Evolutionary conservation across 306 rosid species (phyloP), one percentile per base, ranked within the genome.

Genomic region (Pyrus communis): DNA sequence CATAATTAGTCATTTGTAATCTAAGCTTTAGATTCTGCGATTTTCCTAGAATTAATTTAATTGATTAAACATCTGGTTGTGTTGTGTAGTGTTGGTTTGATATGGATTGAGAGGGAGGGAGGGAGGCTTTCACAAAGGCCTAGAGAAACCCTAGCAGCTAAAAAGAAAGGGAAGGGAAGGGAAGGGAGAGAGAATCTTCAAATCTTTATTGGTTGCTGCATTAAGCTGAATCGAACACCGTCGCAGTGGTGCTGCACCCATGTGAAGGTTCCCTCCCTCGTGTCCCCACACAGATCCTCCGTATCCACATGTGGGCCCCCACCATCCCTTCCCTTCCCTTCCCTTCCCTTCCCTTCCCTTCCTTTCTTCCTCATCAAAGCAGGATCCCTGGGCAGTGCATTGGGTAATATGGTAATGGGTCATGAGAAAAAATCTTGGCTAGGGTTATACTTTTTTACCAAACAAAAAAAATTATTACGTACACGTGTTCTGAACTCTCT

Each of bases 261-360:
- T 82, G 92, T 87, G 98, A 93, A 81, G 42, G 65, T 33, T 57
- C 71, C 68, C 71, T 73, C 9, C 46, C 67, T 69, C 27, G 18
- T 76, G 92, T 77, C 86, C 93, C 98, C 86, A 91, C 90, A 71
- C 58, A 80, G 96, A 90, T 89, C 91, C 92, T 88, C 90, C 87
- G 91, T 89, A 93, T 93, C 98, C 80, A 70, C 10, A 28, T 18
- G 31, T 77, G 90, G 95, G 84, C 75, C 96, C 91, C 80, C 18
- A 31, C 33, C 4, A 31, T 31, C 43, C 42, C 66, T 11, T 23
- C 66, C 19, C 63, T 58, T 58, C 63, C 22, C 57, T 51, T n/a
- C n/a, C n/a, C n/a, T n/a, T n/a, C n/a, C n/a, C n/a, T n/a, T 51
- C 13, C 11, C 13, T 55, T 52, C 22, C 21, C 58, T 55, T 19